phyloP scores from a whole-genome alignment of 2,329 filamentous ascomycete species.

The Emydomyces testavorans region DNA sequence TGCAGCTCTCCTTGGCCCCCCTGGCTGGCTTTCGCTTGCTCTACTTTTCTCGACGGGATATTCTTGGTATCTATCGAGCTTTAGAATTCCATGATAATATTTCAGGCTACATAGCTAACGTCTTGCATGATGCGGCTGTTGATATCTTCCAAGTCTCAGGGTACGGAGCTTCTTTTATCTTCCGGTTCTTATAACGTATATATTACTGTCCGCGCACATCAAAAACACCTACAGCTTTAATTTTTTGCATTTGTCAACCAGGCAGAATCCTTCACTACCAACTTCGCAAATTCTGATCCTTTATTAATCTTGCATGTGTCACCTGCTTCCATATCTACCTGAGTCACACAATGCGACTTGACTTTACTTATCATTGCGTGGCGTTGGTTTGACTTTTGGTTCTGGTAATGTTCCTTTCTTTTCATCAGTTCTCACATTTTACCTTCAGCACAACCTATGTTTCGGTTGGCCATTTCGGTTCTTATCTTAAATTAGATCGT shows the following conservation, averaged over 20 bases:
- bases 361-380: constrained; percentile 5
- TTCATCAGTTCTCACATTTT: neutral
- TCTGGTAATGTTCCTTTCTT: neutral
- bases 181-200: too few species aligned
- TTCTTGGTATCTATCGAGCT: constrained; percentile 1
- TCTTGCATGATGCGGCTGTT: too few species aligned
- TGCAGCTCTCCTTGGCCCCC: constrained; percentile 3
- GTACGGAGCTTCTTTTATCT: too few species aligned
- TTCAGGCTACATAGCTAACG: too few species aligned
- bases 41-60: constrained; percentile 4
- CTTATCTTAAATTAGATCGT: neutral
- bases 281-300: too few species aligned
- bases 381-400: constrained; percentile 1
- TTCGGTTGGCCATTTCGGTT: neutral
- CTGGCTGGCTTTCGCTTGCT: constrained; percentile 5
- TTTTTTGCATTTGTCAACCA: too few species aligned
- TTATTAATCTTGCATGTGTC: neutral
- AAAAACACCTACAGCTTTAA: too few species aligned
- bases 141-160: neutral
- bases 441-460: neutral
- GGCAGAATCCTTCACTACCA: too few species aligned
- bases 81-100: neutral
- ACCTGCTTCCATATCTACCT: neutral
- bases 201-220: too few species aligned
- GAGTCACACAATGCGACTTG: neutral